Evolutionary conservation across 1,284 basidiomycete genomes (phyloP).

Genomic region (Singerocomus rubriflavus): DNA sequence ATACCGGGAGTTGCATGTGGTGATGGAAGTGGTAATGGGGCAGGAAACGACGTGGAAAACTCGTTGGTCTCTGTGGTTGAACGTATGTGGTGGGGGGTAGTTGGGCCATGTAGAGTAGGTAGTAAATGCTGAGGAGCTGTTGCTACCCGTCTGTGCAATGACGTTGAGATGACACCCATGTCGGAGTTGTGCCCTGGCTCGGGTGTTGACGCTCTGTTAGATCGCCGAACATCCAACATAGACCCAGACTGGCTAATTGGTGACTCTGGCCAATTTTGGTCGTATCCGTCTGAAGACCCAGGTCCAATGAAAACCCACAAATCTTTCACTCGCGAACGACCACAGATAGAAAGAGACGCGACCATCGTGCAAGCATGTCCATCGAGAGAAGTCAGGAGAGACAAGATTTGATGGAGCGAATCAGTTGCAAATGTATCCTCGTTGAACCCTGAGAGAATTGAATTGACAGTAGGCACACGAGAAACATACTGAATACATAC

Average conservation of each 20-base stretch:
- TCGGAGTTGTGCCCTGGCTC: slow-evolving; percentile 27
- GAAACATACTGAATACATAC: slow-evolving; percentile 39
- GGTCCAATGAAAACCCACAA: slow-evolving; percentile 74
- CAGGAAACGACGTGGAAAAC: slow-evolving; percentile 17
- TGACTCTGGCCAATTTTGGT: slow-evolving; percentile 35
- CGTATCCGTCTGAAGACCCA: slow-evolving; percentile 33
- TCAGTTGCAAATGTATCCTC: slow-evolving; percentile 75
- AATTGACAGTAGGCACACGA: slow-evolving; percentile 17
- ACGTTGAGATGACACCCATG: slow-evolving; percentile 23
- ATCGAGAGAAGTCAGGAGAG: slow-evolving; percentile 65
- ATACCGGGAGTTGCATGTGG: slow-evolving; percentile 25
- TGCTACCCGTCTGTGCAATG: slow-evolving; percentile 32
- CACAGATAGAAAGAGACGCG: slow-evolving; percentile 63
- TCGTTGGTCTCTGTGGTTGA: slow-evolving; percentile 23
- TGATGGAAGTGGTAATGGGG: slow-evolving; percentile 20
- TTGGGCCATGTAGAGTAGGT: slow-evolving; percentile 18
- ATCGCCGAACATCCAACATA: slow-evolving; percentile 33
- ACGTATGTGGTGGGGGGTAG: slow-evolving; percentile 20
- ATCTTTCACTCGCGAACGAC: slow-evolving; percentile 70
- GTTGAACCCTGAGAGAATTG: slow-evolving; percentile 58
- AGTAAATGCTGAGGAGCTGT: slow-evolving; percentile 31
- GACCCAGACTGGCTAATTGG: slow-evolving; percentile 35
- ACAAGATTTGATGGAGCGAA: slow-evolving; percentile 70
- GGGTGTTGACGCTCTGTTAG: slow-evolving; percentile 34
- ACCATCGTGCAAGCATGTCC: slow-evolving; percentile 63